These are phyloP conservation scores for Intubia oerlemansii DNA, from an alignment of 2,329 filamentous ascomycete species.

Conservation along the genomic window DNA sequence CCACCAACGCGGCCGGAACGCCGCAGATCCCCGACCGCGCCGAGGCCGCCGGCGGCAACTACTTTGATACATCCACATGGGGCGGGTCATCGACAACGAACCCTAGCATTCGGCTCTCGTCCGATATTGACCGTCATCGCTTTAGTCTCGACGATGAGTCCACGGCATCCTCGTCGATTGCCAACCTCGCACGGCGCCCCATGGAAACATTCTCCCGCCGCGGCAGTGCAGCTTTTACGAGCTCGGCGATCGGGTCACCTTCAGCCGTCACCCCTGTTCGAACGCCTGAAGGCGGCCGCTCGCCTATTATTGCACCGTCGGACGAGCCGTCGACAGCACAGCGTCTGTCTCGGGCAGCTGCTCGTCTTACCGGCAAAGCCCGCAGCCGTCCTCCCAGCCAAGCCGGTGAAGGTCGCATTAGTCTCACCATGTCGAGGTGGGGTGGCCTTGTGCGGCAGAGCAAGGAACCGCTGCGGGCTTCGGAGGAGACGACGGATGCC, in stretches of 20 bases:
- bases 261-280: conserved; percentile 18
- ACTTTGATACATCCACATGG: conserved; percentile 20
- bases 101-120: conserved; percentile 32
- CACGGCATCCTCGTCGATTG: conserved; percentile 8
- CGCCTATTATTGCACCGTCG: conserved; percentile 12
- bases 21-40: conserved; percentile 9
- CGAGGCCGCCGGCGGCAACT: conserved; percentile 15
- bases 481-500: conserved; percentile 5
- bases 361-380: conserved; percentile 24
- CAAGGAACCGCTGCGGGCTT: conserved; percentile 23
- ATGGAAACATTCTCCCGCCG: conserved; percentile 19
- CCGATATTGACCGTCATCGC: conserved; percentile 29
- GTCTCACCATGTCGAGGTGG: conserved; percentile 33
- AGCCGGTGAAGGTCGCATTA: conserved; percentile 34
- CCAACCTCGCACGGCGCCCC: conserved; percentile 11
- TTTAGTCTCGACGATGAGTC: conserved; percentile 23
- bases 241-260: conserved; percentile 16
- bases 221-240: conserved; percentile 27
- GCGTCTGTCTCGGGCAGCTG: conserved; percentile 34
- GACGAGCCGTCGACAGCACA: conserved; percentile 31
- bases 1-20: conserved; percentile 18
- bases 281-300: conserved; percentile 13
- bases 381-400: conserved; percentile 37
- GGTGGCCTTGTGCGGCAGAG: conserved; percentile 28
- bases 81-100: conserved; percentile 16